Base-by-base conservation (phyloP, 768 basidiomycete genomes). In the Neoboletus brunneissimus region DNA sequence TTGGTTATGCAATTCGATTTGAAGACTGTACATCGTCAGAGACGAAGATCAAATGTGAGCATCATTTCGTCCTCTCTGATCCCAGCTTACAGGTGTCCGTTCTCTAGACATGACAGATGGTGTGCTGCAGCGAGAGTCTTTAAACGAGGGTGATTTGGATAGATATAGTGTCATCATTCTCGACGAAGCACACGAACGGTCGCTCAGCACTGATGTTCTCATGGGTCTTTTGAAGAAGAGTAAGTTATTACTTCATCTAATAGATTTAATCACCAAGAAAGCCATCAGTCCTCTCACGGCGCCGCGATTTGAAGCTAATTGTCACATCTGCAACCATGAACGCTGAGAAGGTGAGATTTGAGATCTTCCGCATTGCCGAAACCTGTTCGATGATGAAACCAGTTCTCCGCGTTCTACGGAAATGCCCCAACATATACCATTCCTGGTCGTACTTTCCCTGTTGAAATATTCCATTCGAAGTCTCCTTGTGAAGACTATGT, bases 241-340 rank as follows among this genome's bases (percentile, higher is more conserved):
- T 95, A 66, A 62, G 88, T 69, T 38, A 9, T 50, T 38, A n/a
- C 40, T 4, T 23, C 31, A 4, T 45, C 35, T 18, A 16, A 1
- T 37, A 0, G 25, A 4, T n/a, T 12, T 16, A 31, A 53, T 40
- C 27, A 31, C 59, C 53, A 54, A 69, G 31, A 38, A 48, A 46
- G 27, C 34, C 6, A 8, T 29, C 56, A 91, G 87, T 94, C 64
- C 75, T 99, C 23, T 94, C 94, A 2, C 83, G 97, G 4, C 79
- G 97, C 57, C 79, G 95, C 54, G 97, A 99, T 69, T 76, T 98
- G 42, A 98, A 94, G 72, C 84, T 99, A 42, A 94, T 99, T 61
- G 94, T 99, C 38, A 98, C 97, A 1, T 98, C 97, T 9, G 97
- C 97, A 3, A 99, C 97, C 4, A 99, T 99, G 97, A 99, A 99